phyloP scores from a whole-genome alignment of 495 filamentous ascomycete species.

The Cenococcum geophilum region DNA sequence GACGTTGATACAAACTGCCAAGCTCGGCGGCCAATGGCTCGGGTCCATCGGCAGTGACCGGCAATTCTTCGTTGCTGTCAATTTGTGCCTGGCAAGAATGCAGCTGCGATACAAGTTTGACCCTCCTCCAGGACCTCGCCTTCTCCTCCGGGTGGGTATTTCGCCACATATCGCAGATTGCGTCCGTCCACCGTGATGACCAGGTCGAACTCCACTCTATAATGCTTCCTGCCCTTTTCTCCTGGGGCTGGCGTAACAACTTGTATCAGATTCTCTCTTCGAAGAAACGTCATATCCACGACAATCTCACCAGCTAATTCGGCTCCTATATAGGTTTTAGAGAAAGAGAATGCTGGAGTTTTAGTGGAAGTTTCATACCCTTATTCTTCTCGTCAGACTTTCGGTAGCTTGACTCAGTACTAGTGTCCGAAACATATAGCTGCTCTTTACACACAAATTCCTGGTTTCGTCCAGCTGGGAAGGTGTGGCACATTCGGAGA shows the following conservation, averaged over 20 bases:
- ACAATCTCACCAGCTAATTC: conserved; percentile 5
- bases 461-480: not conserved
- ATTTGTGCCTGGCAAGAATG: too few relatives aligned
- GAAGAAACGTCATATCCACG: conserved; percentile 12
- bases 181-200: conserved; percentile 7
- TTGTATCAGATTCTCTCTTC: not conserved
- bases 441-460: not conserved
- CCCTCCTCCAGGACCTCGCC: too few relatives aligned
- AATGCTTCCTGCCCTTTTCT: conserved; percentile 2
- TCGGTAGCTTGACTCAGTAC: conserved; percentile 1
- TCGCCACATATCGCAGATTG: conserved; percentile 10
- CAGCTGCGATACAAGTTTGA: too few relatives aligned
- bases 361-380: not conserved
- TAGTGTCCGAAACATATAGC: conserved; percentile 6
- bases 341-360: not conserved
- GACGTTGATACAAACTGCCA: too few relatives aligned
- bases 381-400: not conserved
- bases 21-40: too few relatives aligned
- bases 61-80: too few relatives aligned
- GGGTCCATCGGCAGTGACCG: too few relatives aligned
- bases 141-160: not conserved
- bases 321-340: not conserved
- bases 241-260: not conserved
- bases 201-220: conserved; percentile 5
- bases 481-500: not conserved